Evolutionary conservation across 371 early-diverging fungal genomes (phyloP).

Genomic region (Mortierella sp.): DNA sequence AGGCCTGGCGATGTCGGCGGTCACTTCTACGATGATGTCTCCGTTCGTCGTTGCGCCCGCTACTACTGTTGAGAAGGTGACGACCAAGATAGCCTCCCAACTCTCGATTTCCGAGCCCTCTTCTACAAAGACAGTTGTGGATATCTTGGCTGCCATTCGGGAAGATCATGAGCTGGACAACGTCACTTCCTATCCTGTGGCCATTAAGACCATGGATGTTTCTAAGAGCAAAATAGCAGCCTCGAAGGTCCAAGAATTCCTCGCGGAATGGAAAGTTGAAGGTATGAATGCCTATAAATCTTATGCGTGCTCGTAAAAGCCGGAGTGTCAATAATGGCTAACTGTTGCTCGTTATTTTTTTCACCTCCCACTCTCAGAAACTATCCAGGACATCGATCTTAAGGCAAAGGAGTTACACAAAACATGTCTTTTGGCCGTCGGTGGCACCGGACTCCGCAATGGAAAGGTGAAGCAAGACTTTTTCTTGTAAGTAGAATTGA

Average conservation of each 20-base stretch:
- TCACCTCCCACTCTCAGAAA: slow-evolving; percentile 42
- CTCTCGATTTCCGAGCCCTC: slow-evolving; percentile 19
- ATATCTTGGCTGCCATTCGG: slow-evolving; percentile 43
- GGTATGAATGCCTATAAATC: slow-evolving; percentile 11
- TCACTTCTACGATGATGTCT: slow-evolving; percentile 46
- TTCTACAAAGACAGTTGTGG: slow-evolving; percentile 46
- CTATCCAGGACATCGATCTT: slow-evolving; percentile 43
- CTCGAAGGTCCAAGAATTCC: slow-evolving; percentile 52
- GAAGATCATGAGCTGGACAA: slow-evolving; percentile 59
- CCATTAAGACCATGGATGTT: slow-evolving; percentile 35
- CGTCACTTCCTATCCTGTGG: slow-evolving; percentile 27
- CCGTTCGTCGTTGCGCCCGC: slow-evolving; percentile 23
- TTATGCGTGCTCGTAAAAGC: neutral
- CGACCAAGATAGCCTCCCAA: slow-evolving; percentile 24
- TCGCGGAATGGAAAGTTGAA: slow-evolving; percentile 56
- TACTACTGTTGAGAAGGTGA: slow-evolving; percentile 6
- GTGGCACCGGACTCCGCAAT: slow-evolving; percentile 50
- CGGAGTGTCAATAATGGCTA: neutral
- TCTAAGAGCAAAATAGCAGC: slow-evolving; percentile 42
- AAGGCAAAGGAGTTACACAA: slow-evolving; percentile 60
- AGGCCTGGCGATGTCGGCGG: slow-evolving; percentile 67
- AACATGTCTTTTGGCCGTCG: slow-evolving; percentile 40
- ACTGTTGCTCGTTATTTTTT: neutral
- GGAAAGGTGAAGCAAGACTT: slow-evolving; percentile 60
- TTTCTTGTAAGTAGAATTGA: slow-evolving; percentile 42